phyloP scores from a whole-genome alignment of 257 asterid species.

The Anisodus acutangulus region DNA sequence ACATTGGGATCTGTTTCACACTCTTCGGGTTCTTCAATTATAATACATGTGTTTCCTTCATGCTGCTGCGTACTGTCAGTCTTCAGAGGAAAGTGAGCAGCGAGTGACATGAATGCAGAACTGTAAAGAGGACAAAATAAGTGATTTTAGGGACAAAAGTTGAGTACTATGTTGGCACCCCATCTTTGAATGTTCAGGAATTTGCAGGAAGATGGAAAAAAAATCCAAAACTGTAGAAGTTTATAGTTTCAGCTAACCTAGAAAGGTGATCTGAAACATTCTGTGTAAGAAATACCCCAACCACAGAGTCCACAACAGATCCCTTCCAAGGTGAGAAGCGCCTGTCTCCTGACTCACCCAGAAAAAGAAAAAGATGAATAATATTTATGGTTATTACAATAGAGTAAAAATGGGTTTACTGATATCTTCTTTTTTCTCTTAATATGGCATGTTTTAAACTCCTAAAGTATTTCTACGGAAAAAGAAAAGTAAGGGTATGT shows the following conservation, averaged over 20 bases:
- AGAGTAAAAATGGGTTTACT: background rate
- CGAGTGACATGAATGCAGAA: constrained; percentile 62
- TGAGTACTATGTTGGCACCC: background rate
- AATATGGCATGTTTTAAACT: constrained; percentile 9
- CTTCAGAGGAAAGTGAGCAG: constrained; percentile 52
- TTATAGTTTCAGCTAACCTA: constrained; percentile 44
- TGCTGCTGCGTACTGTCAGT: constrained; percentile 44
- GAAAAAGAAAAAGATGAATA: background rate
- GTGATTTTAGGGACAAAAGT: background rate
- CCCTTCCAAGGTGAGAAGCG: constrained; percentile 67
- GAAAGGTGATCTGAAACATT: constrained; percentile 66
- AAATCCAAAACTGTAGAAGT: background rate
- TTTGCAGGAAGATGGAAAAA: constrained; percentile 18
- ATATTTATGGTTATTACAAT: background rate
- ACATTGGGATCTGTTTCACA: constrained; percentile 51
- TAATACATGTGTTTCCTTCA: constrained; percentile 43
- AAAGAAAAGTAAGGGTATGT: background rate
- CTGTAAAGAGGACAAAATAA: constrained; percentile 40
- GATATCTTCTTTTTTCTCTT: background rate
- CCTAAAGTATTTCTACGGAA: background rate
- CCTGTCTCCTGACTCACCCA: constrained; percentile 51
- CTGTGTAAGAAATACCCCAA: constrained; percentile 64
- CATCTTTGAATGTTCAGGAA: constrained; percentile 20
- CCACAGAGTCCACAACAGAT: constrained; percentile 59
- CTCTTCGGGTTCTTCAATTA: constrained; percentile 52